These are phyloP conservation scores for Datura wrightii DNA, from an alignment of 257 asterid species.

Conservation along the genomic window DNA sequence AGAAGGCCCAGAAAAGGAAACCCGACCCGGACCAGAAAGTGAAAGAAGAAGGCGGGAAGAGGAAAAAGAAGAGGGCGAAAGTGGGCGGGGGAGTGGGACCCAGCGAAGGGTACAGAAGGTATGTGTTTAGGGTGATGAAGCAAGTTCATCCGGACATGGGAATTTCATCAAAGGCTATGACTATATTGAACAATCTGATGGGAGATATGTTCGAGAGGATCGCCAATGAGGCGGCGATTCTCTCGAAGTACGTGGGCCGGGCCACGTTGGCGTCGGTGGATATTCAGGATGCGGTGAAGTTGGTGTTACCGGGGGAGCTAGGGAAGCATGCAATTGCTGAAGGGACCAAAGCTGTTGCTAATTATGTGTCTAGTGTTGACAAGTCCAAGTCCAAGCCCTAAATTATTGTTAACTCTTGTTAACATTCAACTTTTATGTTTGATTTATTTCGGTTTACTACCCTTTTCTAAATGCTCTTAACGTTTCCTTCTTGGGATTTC, in stretches of 20 bases:
- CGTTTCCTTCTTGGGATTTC: not conserved
- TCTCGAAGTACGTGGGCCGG: constrained; percentile 49
- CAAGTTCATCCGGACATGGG: constrained; percentile 92
- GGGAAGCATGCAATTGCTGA: constrained; percentile 85
- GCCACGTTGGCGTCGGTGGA: constrained; percentile 72
- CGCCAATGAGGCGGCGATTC: constrained; percentile 67
- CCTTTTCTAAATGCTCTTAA: not conserved
- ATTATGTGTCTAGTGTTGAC: constrained; percentile 38
- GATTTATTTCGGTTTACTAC: not conserved
- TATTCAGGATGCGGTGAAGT: constrained; percentile 82
- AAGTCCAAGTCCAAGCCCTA: not conserved
- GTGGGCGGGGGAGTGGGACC: constrained; percentile 43
- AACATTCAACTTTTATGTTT: not conserved
- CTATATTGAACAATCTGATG: constrained; percentile 69
- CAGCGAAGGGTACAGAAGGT: constrained; percentile 60
- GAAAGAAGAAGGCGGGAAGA: constrained; percentile 4
- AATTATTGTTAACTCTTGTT: not conserved
- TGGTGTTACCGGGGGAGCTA: constrained; percentile 82
- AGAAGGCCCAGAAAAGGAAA: constrained; percentile 34
- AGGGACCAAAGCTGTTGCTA: constrained; percentile 70
- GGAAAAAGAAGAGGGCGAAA: constrained; percentile 45
- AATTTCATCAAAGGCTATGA: constrained; percentile 76
- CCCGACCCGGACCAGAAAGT: constrained; percentile 36
- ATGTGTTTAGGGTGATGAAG: constrained; percentile 73
- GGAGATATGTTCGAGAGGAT: constrained; percentile 77